Percentiles rank a stretch among this genome's conserved stretches.
Conservation (phyloP, 2,329 filamentous ascomycete genomes). For the Microdochium bolleyi region DNA sequence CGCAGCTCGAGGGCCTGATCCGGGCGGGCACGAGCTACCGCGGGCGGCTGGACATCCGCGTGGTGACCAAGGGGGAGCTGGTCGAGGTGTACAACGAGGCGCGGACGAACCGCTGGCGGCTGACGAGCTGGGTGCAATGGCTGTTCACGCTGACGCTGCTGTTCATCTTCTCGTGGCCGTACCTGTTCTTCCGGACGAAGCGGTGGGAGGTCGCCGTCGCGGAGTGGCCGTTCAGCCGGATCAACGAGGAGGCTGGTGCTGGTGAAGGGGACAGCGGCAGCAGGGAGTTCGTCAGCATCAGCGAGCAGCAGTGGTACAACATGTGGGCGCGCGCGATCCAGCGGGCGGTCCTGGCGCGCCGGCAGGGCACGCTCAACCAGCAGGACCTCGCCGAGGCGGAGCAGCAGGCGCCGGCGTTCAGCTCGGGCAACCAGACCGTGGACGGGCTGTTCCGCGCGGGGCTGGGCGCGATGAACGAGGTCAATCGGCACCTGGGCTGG, state of each 20-base stretch:
- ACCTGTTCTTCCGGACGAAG: slow-evolving; percentile 58
- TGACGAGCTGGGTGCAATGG: slow-evolving; percentile 54
- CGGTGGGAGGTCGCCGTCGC: slow-evolving; percentile 56
- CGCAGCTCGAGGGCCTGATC: slow-evolving; percentile 47
- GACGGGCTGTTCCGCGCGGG: slow-evolving; percentile 38
- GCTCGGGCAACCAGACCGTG: slow-evolving; percentile 28
- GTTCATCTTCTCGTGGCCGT: slow-evolving; percentile 65
- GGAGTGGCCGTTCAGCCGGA: slow-evolving; percentile 49
- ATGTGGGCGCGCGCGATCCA: slow-evolving; percentile 54
- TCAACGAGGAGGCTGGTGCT: too few relatives aligned
- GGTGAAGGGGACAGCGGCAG: slow-evolving; percentile 4
- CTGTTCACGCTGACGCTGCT: slow-evolving; percentile 60
- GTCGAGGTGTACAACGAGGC: slow-evolving; percentile 59
- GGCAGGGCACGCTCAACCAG: slow-evolving; percentile 47
- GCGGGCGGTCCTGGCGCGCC: slow-evolving; percentile 49
- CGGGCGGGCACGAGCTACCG: slow-evolving; percentile 60
- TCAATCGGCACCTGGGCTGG: slow-evolving; percentile 48
- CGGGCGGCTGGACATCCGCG: slow-evolving; percentile 49
- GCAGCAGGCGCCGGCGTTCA: slow-evolving; percentile 25
- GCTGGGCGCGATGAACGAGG: slow-evolving; percentile 39
- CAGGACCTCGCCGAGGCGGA: slow-evolving; percentile 41
- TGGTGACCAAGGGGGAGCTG: slow-evolving; percentile 47
- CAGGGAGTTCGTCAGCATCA: slow-evolving; percentile 41
- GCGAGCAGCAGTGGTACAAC: slow-evolving; percentile 53
- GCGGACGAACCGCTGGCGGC: slow-evolving; percentile 55